Base-by-base conservation (phyloP, 208 protist genomes). In the Trypanosoma cruzi region DNA sequence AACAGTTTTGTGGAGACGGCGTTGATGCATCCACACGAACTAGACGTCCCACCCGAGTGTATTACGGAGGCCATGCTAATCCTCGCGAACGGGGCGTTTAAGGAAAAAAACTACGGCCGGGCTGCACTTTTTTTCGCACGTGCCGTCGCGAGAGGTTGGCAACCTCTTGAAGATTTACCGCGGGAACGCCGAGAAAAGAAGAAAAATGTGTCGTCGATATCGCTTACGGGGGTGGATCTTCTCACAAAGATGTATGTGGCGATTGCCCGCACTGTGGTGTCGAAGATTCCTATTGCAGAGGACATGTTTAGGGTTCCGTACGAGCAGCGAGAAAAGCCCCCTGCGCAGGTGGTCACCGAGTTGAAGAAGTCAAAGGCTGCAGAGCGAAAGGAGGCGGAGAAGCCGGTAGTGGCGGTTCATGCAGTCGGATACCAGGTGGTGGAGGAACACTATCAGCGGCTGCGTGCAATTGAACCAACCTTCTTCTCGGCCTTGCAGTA, bases 301-400 rank as follows among this genome's bases (percentile, higher is more conserved):
- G 91, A 96, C 24, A 84, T 90, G 79, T 94, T 96, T 59, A 89
- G 89, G 53, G 75, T 92, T 24, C 32, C 79, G 5, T 94, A 96
- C 61, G 88, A 93, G 31, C 70, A 71, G 29, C 86, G 88, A 11
- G 86, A 94, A 40, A 79, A 68, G 32, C 57, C 55, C 6, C 32
- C 28, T 28, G 44, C 3, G 31, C 22, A 11, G 0, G 24, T 18
- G 34, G 59, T 20, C 58, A 28, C 53, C 24, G 81, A 84, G 26
- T 32, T 63, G 50, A 79, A 80, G 70, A 65, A 62, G 34, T 37
- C 46, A 16, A 82, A 79, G 55, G 60, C 68, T 0, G 50, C 56
- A 14, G 79, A 85, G 48, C 70, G 67, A 42, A 81, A 81, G 54
- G 88, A 94, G 29, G 73, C 65, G 11, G 88, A 96, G 42, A 86